Percentiles rank a stretch among this genome's conserved stretches.
These are phyloP conservation scores for Flaveria robusta DNA, from an alignment of 129 eudicot genomes.

Conservation along the genomic window DNA sequence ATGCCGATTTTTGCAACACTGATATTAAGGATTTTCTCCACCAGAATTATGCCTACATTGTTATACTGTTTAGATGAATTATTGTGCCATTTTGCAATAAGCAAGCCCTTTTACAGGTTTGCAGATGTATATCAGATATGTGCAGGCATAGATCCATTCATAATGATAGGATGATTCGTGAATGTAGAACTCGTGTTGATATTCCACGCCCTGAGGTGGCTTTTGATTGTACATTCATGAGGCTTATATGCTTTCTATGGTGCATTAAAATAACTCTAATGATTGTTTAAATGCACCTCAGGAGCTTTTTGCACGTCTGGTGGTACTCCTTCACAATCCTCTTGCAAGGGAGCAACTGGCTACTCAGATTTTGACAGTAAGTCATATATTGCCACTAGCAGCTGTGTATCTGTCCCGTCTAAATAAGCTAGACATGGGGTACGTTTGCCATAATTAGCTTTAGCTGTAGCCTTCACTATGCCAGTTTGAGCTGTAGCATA, in stretches of 20 bases:
- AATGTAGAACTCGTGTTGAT: constrained; percentile 88
- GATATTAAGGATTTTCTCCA: background rate
- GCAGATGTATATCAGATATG: constrained; percentile 97
- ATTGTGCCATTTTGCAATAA: constrained; percentile 24
- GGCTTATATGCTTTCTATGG: constrained; percentile 9
- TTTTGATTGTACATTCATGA: constrained; percentile 16
- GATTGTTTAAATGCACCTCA: constrained; percentile 25
- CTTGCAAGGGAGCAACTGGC: constrained; percentile 92
- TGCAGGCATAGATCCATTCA: constrained; percentile 67
- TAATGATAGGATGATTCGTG: constrained; percentile 62
- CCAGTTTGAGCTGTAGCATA: background rate
- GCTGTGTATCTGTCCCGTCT: background rate
- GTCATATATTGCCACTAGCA: constrained; percentile 14
- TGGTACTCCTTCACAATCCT: constrained; percentile 94
- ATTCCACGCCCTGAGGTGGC: constrained; percentile 90
- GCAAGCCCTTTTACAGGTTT: constrained; percentile 59
- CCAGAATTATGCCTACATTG: background rate
- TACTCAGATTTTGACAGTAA: constrained; percentile 86
- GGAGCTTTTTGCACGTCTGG: constrained; percentile 95
- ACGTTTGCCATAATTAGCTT: background rate
- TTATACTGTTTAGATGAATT: background rate
- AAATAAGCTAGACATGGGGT: background rate
- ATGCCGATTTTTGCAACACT: too few relatives aligned
- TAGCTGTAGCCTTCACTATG: background rate
- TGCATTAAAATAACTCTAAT: constrained; percentile 1